phyloP scores from a whole-genome alignment of 1,284 basidiomycete genomes.

The Hemileia vastatrix region DNA sequence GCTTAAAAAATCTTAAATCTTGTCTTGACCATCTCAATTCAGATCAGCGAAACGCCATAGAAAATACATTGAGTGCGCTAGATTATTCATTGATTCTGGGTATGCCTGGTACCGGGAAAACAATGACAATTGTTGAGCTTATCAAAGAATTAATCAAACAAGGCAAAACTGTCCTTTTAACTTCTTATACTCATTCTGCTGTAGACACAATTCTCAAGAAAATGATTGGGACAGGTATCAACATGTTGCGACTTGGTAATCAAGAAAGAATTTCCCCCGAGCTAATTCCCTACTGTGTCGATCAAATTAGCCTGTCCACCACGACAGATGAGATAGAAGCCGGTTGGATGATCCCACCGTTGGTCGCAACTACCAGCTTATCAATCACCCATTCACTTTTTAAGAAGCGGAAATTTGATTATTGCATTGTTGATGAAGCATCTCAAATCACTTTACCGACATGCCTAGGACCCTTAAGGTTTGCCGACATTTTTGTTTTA shows the following conservation, averaged over 20 bases:
- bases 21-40: constrained; percentile 53
- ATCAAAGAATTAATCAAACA: constrained; percentile 66
- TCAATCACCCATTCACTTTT: constrained; percentile 85
- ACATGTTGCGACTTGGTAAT: constrained; percentile 77
- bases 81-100: constrained; percentile 90
- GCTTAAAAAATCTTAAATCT: constrained; percentile 13
- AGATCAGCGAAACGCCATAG: constrained; percentile 65
- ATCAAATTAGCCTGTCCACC: constrained; percentile 41
- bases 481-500: constrained; percentile 79
- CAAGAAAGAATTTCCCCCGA: constrained; percentile 56
- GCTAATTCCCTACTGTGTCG: constrained; percentile 4
- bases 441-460: constrained; percentile 95
- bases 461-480: constrained; percentile 82
- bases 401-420: constrained; percentile 74
- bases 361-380: constrained; percentile 91
- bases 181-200: constrained; percentile 92
- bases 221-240: constrained; percentile 51
- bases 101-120: constrained; percentile 98
- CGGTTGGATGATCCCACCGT: constrained; percentile 70
- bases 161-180: constrained; percentile 78
- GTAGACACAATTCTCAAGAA: constrained; percentile 91
- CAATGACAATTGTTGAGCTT: constrained; percentile 81
- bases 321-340: constrained; percentile 68
- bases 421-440: constrained; percentile 96
- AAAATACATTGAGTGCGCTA: constrained; percentile 62